phyloP scores from a whole-genome alignment of 176 grass and related monocot genomes.

The Olyra latifolia region DNA sequence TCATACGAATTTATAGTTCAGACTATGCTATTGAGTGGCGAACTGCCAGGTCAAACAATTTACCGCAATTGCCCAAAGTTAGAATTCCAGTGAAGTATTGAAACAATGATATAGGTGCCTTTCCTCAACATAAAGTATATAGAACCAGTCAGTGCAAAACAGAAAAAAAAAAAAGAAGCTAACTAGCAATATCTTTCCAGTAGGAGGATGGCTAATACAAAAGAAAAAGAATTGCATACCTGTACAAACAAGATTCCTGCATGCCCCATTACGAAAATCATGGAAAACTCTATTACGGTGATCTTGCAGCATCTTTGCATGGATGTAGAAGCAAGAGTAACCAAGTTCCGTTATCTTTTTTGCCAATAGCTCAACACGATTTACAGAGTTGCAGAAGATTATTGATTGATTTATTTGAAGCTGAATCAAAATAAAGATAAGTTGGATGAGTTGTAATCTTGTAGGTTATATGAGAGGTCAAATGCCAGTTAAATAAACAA shows the following conservation, averaged over 20 bases:
- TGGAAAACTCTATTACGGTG: slow-evolving; percentile 94
- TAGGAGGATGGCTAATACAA: neutral
- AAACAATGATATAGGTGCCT: neutral
- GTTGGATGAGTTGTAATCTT: slow-evolving; percentile 3
- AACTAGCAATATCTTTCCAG: neutral
- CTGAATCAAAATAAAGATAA: slow-evolving; percentile 50
- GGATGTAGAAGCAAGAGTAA: slow-evolving; percentile 97
- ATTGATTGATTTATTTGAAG: slow-evolving; percentile 99
- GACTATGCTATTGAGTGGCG: neutral
- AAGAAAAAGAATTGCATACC: slow-evolving; percentile 41
- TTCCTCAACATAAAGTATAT: slow-evolving; percentile 2
- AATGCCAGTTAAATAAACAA: slow-evolving; percentile 15
- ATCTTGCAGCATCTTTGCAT: slow-evolving; percentile 99
- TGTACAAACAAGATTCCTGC: slow-evolving; percentile 97
- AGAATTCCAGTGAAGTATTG: neutral
- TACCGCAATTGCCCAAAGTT: neutral
- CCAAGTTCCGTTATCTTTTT: slow-evolving; percentile 97
- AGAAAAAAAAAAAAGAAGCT: neutral
- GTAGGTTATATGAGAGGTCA: neutral
- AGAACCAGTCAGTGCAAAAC: neutral
- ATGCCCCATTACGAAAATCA: slow-evolving; percentile 95
- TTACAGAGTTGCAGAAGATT: slow-evolving; percentile 98
- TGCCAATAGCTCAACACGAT: slow-evolving; percentile 88
- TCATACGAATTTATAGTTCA: neutral
- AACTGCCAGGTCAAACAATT: neutral